Conservation (phyloP, 306 rosid genomes). For the Alnus glutinosa region DNA sequence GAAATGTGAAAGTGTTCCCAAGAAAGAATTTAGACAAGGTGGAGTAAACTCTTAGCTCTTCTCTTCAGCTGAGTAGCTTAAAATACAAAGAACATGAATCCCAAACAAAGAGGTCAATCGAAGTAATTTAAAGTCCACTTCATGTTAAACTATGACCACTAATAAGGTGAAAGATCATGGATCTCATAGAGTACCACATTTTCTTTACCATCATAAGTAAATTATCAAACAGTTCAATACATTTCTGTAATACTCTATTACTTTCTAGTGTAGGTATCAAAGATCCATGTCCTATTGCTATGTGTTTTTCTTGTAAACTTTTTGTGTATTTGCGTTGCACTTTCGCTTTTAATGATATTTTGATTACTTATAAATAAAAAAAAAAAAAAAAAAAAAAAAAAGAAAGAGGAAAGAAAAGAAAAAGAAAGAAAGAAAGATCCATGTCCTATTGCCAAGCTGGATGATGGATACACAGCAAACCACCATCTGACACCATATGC, state of each 20-base stretch:
- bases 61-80: neutral
- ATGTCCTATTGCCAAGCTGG: slow-evolving; percentile 1
- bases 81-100: slow-evolving; percentile 7
- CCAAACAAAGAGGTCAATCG: neutral
- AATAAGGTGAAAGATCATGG: neutral
- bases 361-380: too few relatives aligned
- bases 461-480: slow-evolving; percentile 19
- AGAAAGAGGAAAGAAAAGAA: too few relatives aligned
- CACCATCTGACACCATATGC: neutral
- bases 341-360: too few relatives aligned
- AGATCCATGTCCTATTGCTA: neutral
- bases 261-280: neutral
- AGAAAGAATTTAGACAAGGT: neutral
- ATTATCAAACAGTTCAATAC: too few relatives aligned
- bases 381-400: too few relatives aligned
- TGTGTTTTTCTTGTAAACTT: too few relatives aligned
- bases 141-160: slow-evolving; percentile 24
- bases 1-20: neutral
- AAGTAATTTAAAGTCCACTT: slow-evolving; percentile 1
- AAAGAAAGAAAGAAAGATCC: too few relatives aligned
- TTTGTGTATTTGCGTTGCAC: too few relatives aligned
- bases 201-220: neutral
- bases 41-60: neutral
- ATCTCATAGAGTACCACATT: neutral
- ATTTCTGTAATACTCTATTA: neutral